These are phyloP conservation scores for Alternaria infectoria DNA, from an alignment of 2,329 filamentous ascomycete genomes.

Conservation along the genomic window DNA sequence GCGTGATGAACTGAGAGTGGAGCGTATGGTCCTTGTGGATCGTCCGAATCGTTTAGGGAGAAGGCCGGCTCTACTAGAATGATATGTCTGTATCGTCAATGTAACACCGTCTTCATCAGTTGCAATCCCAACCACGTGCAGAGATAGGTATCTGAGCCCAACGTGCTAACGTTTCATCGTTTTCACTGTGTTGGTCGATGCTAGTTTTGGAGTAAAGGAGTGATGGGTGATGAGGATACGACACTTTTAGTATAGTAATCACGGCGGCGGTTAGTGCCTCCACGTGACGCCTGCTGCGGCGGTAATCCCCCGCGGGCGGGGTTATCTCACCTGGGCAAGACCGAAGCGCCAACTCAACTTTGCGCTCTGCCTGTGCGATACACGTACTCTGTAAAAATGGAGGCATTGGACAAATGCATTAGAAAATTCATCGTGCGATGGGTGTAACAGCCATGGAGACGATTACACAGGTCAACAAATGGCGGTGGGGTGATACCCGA, in stretches of 20 bases:
- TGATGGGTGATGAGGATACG: not conserved
- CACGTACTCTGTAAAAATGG: not conserved
- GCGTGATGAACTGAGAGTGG: not conserved
- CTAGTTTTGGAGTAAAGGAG: not conserved
- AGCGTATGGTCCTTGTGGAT: not conserved
- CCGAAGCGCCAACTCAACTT: not conserved
- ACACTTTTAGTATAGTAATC: not conserved
- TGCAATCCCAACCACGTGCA: not conserved
- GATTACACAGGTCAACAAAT: not conserved
- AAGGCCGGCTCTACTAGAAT: not conserved
- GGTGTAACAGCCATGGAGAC: not conserved
- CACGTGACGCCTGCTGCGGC: not conserved
- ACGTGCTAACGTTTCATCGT: not conserved
- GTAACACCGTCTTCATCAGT: not conserved
- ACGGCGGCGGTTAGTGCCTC: not conserved
- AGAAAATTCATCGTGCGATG: not conserved
- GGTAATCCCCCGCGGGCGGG: not conserved
- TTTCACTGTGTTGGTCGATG: not conserved
- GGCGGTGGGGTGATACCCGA: constrained; percentile 24
- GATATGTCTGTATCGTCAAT: not conserved
- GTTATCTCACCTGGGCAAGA: not conserved
- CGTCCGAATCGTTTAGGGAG: not conserved
- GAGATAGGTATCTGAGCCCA: not conserved
- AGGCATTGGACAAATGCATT: not conserved
- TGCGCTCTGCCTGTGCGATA: not conserved